These are phyloP conservation scores for Bipolaris bicolor DNA, from an alignment of 2,329 filamentous ascomycete species.

Conservation along the genomic window DNA sequence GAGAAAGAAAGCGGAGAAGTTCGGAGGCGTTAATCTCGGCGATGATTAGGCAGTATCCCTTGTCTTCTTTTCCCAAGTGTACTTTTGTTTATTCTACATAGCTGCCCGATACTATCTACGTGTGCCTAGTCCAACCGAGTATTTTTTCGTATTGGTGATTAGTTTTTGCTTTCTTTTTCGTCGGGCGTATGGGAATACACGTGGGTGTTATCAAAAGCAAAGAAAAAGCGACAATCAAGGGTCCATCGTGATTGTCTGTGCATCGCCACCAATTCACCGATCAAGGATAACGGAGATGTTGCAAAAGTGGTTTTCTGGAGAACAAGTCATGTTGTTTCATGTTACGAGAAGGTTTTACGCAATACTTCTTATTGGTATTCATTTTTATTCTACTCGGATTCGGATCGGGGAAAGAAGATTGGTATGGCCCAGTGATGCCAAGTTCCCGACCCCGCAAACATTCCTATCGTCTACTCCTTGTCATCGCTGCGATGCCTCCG, in stretches of 20 bases:
- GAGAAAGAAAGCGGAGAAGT: conserved; percentile 24
- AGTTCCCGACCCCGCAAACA: not conserved
- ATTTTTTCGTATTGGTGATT: too few relatives aligned
- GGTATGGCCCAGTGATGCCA: not conserved
- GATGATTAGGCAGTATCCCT: not conserved
- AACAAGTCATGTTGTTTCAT: not conserved
- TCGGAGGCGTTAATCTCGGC: conserved; percentile 20
- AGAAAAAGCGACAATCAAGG: not conserved
- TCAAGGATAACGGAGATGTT: not conserved
- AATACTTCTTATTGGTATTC: not conserved
- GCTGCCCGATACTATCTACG: not conserved
- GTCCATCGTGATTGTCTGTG: not conserved
- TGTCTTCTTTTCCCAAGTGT: not conserved
- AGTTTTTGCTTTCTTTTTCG: too few relatives aligned
- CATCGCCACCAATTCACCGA: not conserved
- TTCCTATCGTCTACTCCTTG: not conserved
- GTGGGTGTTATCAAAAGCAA: too few relatives aligned
- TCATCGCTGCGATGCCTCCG: too few relatives aligned
- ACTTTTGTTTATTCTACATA: not conserved
- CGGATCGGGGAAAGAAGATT: not conserved
- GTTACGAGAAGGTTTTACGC: not conserved
- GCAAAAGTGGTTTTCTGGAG: not conserved
- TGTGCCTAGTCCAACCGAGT: too few relatives aligned
- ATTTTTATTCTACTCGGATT: too few relatives aligned
- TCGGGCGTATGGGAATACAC: too few relatives aligned